Base-by-base conservation (phyloP, 2,329 filamentous ascomycete genomes). In the Aspergillus alliaceus region DNA sequence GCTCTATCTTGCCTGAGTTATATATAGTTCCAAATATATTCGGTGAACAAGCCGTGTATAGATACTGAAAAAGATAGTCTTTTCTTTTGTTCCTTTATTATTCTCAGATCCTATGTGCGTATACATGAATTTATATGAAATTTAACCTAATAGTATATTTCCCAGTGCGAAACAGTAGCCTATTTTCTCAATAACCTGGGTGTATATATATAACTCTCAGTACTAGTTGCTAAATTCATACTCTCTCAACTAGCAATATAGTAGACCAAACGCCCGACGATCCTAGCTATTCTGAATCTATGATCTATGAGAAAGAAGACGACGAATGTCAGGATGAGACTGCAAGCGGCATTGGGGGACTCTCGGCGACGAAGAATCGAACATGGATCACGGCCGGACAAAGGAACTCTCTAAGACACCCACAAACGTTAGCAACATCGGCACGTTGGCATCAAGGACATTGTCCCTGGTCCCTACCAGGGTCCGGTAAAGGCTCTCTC, bases 401-500 rank as follows among this genome's bases (percentile, higher is more conserved):
- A 65, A 66, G 35, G 57, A 60, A 24, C 59, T 72, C 25, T 51
- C 63, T 14, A 66, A 61, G 12, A 53, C 62, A 1, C 59, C 61
- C 3, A 71, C 68, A 14, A 67, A 69, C 42, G 54, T 60, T 34
- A 72, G 69, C 50, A 63, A 66, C n/a, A 48, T 66, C 24, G 59
- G 58, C 6, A 57, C 59, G 20, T 49, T 66, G 53, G 59, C 64
- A 8, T 56, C 62, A 5, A 68, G 69, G 40, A 75, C 72, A 0
- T 64, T 77, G 22, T 74, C 75, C 1, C 62, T 67, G 2, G 66
- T 77, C 24, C 73, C 72, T 40, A 76, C 75, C 3, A 67, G 68
- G n/a, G n/a, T n/a, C n/a, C n/a, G n/a, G n/a, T n/a, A n/a, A n/a
- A n/a, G n/a, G n/a, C n/a, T n/a, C n/a, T n/a, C 75, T 12, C 74